Percentiles rank a stretch among this genome's conserved stretches.
These are phyloP conservation scores for Tetraselmis striata DNA, from an alignment of 139 green algal species.

Conservation along the genomic window DNA sequence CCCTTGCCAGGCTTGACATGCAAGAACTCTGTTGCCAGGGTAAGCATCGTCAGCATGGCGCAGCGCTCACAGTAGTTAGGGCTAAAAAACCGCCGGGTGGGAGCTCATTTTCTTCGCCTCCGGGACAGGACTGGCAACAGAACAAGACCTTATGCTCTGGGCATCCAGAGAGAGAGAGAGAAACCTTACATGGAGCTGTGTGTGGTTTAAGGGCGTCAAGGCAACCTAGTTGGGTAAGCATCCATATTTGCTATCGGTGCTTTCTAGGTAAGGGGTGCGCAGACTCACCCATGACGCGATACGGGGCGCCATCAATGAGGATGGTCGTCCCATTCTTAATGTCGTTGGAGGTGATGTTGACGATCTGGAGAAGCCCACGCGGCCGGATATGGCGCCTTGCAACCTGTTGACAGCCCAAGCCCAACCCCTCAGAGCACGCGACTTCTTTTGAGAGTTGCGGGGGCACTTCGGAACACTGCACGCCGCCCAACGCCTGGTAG, in stretches of 20 bases:
- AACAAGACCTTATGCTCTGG: background rate
- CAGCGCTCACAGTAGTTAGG: background rate
- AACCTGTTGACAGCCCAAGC: too few relatives aligned
- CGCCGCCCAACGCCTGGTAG: too few relatives aligned
- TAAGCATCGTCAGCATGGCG: background rate
- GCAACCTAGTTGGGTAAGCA: too few relatives aligned
- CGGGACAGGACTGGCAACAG: too few relatives aligned
- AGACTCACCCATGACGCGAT: slow-evolving; percentile 56
- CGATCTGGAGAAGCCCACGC: background rate
- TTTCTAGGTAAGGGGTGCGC: background rate
- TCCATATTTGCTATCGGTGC: background rate
- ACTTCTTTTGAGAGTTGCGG: too few relatives aligned
- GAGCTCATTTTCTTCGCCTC: background rate
- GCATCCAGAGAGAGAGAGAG: too few relatives aligned
- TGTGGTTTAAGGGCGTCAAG: too few relatives aligned
- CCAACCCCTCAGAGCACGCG: too few relatives aligned
- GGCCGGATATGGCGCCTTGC: background rate
- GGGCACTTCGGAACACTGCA: too few relatives aligned
- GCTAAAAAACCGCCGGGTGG: too few relatives aligned
- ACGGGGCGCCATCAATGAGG: slow-evolving; percentile 78
- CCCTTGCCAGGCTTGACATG: slow-evolving; percentile 99
- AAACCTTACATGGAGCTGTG: too few relatives aligned
- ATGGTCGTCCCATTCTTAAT: slow-evolving; percentile 89
- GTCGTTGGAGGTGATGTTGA: slow-evolving; percentile 75
- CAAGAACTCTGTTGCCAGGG: slow-evolving; percentile 77